phyloP scores from a whole-genome alignment of 306 rosid genomes.

The Psophocarpus tetragonolobus region DNA sequence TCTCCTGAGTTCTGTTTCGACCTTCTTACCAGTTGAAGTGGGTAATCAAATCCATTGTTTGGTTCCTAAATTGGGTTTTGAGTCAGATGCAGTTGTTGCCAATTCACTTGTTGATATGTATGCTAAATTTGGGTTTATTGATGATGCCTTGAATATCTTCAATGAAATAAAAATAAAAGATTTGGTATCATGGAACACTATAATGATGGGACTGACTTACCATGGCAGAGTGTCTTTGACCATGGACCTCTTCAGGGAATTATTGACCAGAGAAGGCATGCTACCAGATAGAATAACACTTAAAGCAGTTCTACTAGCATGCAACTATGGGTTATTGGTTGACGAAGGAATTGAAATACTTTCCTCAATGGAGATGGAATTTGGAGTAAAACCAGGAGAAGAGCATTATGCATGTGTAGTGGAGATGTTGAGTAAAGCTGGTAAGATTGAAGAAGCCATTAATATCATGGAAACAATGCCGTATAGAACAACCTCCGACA shows the following conservation, averaged over 20 bases:
- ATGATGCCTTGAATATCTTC: slow-evolving; percentile 60
- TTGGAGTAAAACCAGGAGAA: slow-evolving; percentile 55
- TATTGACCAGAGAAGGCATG: slow-evolving; percentile 47
- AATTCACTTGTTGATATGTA: slow-evolving; percentile 75
- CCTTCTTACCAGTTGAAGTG: slow-evolving; percentile 51
- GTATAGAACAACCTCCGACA: slow-evolving; percentile 37
- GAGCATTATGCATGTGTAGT: slow-evolving; percentile 62
- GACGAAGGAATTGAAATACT: slow-evolving; percentile 68
- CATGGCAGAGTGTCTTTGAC: slow-evolving; percentile 56
- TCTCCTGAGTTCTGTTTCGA: slow-evolving; percentile 60
- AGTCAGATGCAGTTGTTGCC: slow-evolving; percentile 64
- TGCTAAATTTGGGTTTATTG: slow-evolving; percentile 64
- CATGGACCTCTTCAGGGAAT: slow-evolving; percentile 45
- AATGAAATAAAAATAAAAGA: slow-evolving; percentile 51
- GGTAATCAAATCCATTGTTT: slow-evolving; percentile 73
- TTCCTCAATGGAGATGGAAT: slow-evolving; percentile 61
- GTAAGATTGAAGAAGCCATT: slow-evolving; percentile 68
- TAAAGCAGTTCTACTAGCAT: slow-evolving; percentile 65
- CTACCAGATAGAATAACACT: slow-evolving; percentile 66
- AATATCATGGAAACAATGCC: slow-evolving; percentile 52
- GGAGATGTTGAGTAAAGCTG: slow-evolving; percentile 67
- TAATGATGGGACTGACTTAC: slow-evolving; percentile 63
- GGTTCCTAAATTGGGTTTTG: slow-evolving; percentile 65
- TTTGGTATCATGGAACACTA: slow-evolving; percentile 79
- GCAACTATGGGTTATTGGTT: slow-evolving; percentile 63